Evolutionary conservation across 2,329 filamentous ascomycete species (phyloP), one percentile per base, ranked within the genome.

Genomic region (Pestalotiopsis sp.): DNA sequence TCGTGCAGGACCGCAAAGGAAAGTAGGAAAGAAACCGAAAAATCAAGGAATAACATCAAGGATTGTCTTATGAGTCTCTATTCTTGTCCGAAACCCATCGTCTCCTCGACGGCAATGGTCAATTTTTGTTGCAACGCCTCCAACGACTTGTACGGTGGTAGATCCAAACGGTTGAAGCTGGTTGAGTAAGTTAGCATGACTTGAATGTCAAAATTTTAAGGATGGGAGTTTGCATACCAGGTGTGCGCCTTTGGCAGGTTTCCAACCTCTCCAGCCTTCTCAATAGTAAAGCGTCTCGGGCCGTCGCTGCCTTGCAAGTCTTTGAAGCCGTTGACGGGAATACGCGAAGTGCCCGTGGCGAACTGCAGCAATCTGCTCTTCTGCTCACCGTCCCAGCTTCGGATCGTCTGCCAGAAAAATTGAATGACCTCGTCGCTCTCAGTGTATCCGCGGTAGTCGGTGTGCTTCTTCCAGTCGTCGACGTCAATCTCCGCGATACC

Each of bases 401-500:
- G 91, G 72, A 99, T 96, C 70, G 93, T 95, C 86, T 97, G 95
- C 96, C 96, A 99, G 88, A 99, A 99, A 85, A 97, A 95, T 81
- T 97, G 93, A 73, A 99, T 96, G 31, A 99, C 96, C 78, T 98
- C 94, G 76, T 99, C 96, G 68, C 91, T 94, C 83, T 99, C 96
- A 11, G 97, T 98, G 87, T 99, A 99, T 67, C 96, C 96, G 75
- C 96, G 92, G 82, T 99, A 99, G 79, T 99, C 96, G 61, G 96
- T 99, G 83, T 99, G 96, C 86, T 99, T 99, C 92, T 99, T 98
- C 96, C 96, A 99, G 82, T 99, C 96, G 70, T 99, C 96, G 17
- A 99, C 95, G 77, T 99, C 96, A 74, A 99, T 99, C 82, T 99
- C 96, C n/a, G 96, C 96, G 75, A 99, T 99, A 87, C 96, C 96